Conservation (phyloP, 1,139 yeast species). For the Barnettozyma hawaiiensis region DNA sequence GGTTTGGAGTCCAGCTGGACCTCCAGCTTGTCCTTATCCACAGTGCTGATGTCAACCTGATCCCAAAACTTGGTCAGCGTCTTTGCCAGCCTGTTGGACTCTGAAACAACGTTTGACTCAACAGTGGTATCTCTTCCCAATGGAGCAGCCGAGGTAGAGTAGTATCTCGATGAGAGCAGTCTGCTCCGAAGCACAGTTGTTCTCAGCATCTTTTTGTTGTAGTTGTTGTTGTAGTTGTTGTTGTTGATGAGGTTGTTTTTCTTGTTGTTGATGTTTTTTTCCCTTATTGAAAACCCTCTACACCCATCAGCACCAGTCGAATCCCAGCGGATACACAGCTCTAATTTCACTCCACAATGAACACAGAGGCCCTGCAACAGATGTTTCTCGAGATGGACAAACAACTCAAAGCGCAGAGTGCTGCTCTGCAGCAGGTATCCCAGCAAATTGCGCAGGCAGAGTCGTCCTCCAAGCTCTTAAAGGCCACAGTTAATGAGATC, state of each 20-base stretch:
- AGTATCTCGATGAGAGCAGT: constrained; percentile 7
- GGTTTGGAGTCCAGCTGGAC: constrained; percentile 71
- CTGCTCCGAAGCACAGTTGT: background rate
- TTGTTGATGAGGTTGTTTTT: no score
- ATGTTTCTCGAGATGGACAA: constrained; percentile 50
- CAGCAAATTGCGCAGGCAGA: constrained; percentile 57
- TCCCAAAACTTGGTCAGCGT: constrained; percentile 84
- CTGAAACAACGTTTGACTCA: constrained; percentile 50
- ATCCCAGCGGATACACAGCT: no score
- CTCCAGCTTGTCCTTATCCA: constrained; percentile 26
- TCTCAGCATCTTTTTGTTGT: constrained; percentile 4
- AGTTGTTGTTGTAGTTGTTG: no score
- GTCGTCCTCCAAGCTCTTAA: constrained; percentile 36
- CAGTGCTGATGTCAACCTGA: constrained; percentile 48
- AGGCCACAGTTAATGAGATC: constrained; percentile 12
- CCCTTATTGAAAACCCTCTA: background rate
- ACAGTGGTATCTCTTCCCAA: constrained; percentile 35
- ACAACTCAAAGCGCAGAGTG: constrained; percentile 52
- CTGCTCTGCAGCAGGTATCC: constrained; percentile 59
- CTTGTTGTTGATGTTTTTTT: background rate
- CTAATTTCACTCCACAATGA: constrained; percentile 37
- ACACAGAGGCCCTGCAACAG: constrained; percentile 46
- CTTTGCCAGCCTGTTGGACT: constrained; percentile 66
- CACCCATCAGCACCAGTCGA: background rate
- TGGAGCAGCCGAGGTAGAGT: constrained; percentile 24